Base-by-base conservation (phyloP, 805 yeast species). In the Spathaspora hagerdaliae region DNA sequence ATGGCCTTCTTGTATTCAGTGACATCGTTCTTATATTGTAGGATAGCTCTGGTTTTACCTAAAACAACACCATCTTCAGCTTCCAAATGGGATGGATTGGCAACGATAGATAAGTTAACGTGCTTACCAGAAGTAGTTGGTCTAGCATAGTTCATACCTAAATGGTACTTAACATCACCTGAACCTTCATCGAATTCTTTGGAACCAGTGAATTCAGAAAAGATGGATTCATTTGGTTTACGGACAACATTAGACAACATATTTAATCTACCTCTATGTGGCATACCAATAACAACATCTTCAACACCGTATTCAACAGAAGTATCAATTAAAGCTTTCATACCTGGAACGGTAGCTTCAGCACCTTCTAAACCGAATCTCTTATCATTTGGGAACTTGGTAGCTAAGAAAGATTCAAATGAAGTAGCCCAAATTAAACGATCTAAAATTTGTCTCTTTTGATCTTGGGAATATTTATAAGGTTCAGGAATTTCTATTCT, bases 291-390 rank as follows among this genome's bases (percentile, higher is more conserved):
- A 60, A 92, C 95, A 51, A 94, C 83, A 66, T 92, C 98, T 71
- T 91, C 97, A 43, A 92, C 85, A 58, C 99, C 99, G 51, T 75
- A 73, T 55, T 87, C 95, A 42, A 91, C 98, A 38, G 96, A 79
- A 55, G 90, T 83, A 71, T 94, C 99, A 64, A 94, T 90, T 64
- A 94, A 69, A 41, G 97, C 86, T 76, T 94, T 94, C 78, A 94
- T 84, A 75, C 98, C 99, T 39, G 98, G 98, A 42, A 94, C 87
- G 59, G 87, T 86, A 41, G 96, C 77, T 74, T 94, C 99, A 53
- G 96, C 96, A 75, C 99, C 99, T 77, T 94, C 99, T 49, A 94
- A 77, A 69, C 99, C 99, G 63, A 94, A 94, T 73, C 99, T 87
- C 76, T 94, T 94, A 67, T 91, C 98, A 71, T 90, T 92, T 53